Evolutionary conservation across 805 yeast genomes (phyloP).

Genomic region (Schizosaccharomyces osmophilus): DNA sequence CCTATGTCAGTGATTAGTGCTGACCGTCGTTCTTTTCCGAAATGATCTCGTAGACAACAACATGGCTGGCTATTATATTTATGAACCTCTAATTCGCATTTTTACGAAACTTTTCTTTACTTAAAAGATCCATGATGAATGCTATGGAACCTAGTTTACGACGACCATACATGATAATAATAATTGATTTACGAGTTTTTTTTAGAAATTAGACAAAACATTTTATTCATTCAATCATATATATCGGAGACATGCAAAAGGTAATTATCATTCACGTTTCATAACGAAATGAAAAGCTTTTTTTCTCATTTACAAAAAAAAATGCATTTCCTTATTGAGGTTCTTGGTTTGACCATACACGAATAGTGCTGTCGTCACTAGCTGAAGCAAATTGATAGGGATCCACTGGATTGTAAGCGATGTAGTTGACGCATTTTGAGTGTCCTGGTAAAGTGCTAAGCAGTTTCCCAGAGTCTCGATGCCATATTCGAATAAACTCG

Average conservation of each 20-base stretch:
- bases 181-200: not conserved
- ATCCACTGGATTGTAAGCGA: constrained; percentile 39
- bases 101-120: too few species aligned
- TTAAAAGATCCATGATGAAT: too few species aligned
- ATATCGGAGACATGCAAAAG: too few species aligned
- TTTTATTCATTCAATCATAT: not conserved
- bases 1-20: not conserved
- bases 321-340: not conserved
- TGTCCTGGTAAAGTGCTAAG: constrained; percentile 41
- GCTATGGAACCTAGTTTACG: too few species aligned
- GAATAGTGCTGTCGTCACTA: constrained; percentile 54
- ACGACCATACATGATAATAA: too few species aligned
- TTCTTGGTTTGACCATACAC: constrained; percentile 18
- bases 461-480: constrained; percentile 41
- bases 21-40: not conserved
- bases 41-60: constrained; percentile 10
- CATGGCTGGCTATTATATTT: constrained; percentile 1
- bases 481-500: constrained; percentile 57
- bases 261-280: too few species aligned
- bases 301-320: too few species aligned
- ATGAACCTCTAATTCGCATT: constrained; percentile 9
- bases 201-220: not conserved
- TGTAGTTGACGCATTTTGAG: constrained; percentile 43
- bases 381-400: constrained; percentile 48
- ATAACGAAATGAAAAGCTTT: too few species aligned